Evolutionary conservation across 495 filamentous ascomycete genomes (phyloP).

Genomic region (Penicillium diatomitis): DNA sequence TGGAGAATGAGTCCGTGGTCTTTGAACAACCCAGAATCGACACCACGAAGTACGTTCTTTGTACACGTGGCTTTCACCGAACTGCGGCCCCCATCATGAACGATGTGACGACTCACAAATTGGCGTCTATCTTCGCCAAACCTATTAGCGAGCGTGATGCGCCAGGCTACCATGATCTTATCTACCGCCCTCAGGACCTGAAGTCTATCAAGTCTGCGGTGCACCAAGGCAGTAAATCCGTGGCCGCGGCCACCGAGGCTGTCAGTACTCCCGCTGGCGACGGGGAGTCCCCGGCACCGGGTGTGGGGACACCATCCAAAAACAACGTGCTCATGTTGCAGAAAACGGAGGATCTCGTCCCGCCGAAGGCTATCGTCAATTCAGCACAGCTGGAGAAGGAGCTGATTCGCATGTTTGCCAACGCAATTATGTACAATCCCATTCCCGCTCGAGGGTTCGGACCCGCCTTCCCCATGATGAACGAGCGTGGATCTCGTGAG

Average conservation of each 20-base stretch:
- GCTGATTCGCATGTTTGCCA: conserved; percentile 94
- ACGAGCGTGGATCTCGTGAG: conserved; percentile 28
- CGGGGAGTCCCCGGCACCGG: conserved; percentile 33
- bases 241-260: conserved; percentile 50
- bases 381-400: conserved; percentile 90
- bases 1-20: conserved; percentile 23
- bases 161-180: conserved; percentile 78
- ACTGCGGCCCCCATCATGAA: conserved; percentile 74
- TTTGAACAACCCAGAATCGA: conserved; percentile 27
- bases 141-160: conserved; percentile 79
- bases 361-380: conserved; percentile 88
- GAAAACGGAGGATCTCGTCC: conserved; percentile 63
- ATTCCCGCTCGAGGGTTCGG: conserved; percentile 62
- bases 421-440: conserved; percentile 95
- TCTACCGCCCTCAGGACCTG: conserved; percentile 80
- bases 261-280: conserved; percentile 38
- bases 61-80: conserved; percentile 68
- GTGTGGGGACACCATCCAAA: conserved; percentile 25
- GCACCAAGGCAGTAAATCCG: conserved; percentile 63
- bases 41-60: conserved; percentile 51
- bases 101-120: conserved; percentile 74
- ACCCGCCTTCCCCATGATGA: conserved; percentile 43
- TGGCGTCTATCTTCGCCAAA: conserved; percentile 77
- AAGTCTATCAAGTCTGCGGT: conserved; percentile 78
- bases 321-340: conserved; percentile 45